Base-by-base conservation (phyloP, 2,329 filamentous ascomycete species). In the Rugonectria rugulosa region DNA sequence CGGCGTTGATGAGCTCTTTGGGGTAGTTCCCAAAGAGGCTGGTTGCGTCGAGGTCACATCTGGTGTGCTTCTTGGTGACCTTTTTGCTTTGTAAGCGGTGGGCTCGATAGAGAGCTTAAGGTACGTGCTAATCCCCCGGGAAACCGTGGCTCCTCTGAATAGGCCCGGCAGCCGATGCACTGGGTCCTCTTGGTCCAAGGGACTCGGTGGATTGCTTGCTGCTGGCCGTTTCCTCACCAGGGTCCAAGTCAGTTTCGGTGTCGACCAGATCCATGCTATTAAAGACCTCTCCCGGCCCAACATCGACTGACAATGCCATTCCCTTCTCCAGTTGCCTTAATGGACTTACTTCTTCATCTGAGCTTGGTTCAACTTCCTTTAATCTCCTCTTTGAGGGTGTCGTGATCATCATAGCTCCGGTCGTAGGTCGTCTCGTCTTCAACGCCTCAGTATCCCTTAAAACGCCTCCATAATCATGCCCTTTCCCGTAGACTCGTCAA, bases 351-450 rank as follows among this genome's bases (percentile, higher is more conserved):
- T 72, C 69, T 0, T 72, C 69, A 24, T 70, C 71, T 1, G 70
- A 71, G 0, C 69, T 21, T 0, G 58, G 68, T 21, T 69, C 70
- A 44, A 73, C 72, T 1, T 71, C 72, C 11, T 60, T 53, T 15
- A 72, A 38, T 6, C 63, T 66, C 2, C 59, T 58, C 60, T 77
- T 76, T 2, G 68, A 63, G 2, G 75, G 75, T 2, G 71, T 75
- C 2, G 70, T 71, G 3, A 77, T 59, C 38, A 69, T 73, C 65
- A 77, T 72, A 5, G 68, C 68, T 0, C 69, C 66, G 43, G 63
- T 68, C 55, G 67, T 72, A 4, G 66, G 67, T 15, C 62, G 59
- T 1, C 59, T 46, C 31, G 65, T 57, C 24, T 61, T 57, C 53
- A 67, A 45, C 9, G 60, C 53, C 1, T 66, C 57, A 1, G 59